Evolutionary conservation across 164 flowering plant species (phyloP).

Genomic region (Berberis vulgaris): DNA sequence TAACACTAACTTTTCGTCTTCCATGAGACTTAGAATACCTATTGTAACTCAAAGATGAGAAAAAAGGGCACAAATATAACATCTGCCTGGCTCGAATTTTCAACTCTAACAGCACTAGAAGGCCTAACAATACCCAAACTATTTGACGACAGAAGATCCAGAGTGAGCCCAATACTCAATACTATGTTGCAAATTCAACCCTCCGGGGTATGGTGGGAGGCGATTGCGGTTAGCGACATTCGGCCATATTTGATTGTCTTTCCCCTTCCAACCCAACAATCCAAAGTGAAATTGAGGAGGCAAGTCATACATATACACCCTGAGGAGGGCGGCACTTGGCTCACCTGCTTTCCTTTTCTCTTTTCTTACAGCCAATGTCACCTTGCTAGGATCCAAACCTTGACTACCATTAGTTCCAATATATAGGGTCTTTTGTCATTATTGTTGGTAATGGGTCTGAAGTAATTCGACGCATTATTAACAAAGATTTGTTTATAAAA

Average conservation of each 20-base stretch:
- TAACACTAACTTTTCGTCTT: constrained; percentile 35
- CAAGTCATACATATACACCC: constrained; percentile 77
- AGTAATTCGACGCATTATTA: constrained; percentile 32
- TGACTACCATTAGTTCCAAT: constrained; percentile 8
- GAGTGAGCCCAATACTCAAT: constrained; percentile 81
- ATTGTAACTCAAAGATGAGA: constrained; percentile 85
- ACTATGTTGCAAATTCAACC: constrained; percentile 85
- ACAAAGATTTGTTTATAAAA: constrained; percentile 33
- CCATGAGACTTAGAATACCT: constrained; percentile 52
- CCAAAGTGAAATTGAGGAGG: constrained; percentile 88
- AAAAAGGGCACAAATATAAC: constrained; percentile 74
- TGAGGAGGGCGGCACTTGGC: constrained; percentile 29
- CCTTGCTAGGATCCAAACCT: constrained; percentile 10
- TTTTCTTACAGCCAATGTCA: constrained; percentile 6
- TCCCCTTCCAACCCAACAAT: constrained; percentile 60
- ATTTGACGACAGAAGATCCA: constrained; percentile 74
- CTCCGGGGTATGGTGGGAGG: constrained; percentile 78
- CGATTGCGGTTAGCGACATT: constrained; percentile 23
- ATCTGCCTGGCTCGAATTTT: constrained; percentile 68
- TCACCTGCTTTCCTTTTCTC: constrained; percentile 22
- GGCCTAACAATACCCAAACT: constrained; percentile 32
- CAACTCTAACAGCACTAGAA: constrained; percentile 64
- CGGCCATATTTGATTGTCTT: constrained; percentile 54
- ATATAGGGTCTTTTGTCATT: constrained; percentile 10
- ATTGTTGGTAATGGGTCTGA: constrained; percentile 16